Conservation (phyloP, 768 basidiomycete genomes). For the Lactifluus echinatus region DNA sequence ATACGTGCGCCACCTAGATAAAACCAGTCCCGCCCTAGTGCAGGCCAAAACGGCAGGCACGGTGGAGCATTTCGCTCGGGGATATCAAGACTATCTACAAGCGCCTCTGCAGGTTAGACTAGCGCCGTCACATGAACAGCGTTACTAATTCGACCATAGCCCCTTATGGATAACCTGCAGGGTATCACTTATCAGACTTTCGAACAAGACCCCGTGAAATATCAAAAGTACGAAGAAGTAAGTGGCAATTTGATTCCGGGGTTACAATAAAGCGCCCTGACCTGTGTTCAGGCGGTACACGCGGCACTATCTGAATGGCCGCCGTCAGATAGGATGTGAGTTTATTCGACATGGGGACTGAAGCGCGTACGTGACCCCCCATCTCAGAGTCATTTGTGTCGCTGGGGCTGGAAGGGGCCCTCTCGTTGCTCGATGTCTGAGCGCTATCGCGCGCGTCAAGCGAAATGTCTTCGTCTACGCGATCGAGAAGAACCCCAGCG, state of each 20-base stretch:
- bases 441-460: constrained; percentile 60
- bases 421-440: constrained; percentile 75
- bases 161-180: constrained; percentile 94
- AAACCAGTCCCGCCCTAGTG: constrained; percentile 58
- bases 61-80: constrained; percentile 83
- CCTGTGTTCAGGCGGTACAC: constrained; percentile 57
- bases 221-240: constrained; percentile 89
- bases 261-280: background rate
- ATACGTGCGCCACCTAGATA: constrained; percentile 78
- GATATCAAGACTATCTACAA: constrained; percentile 93
- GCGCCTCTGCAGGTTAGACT: constrained; percentile 76
- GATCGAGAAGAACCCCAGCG: constrained; percentile 95
- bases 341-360: constrained; percentile 7
- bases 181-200: constrained; percentile 96
- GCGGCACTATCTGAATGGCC: constrained; percentile 70
- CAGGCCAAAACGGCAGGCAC: constrained; percentile 60
- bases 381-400: constrained; percentile 68
- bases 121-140: constrained; percentile 7
- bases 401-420: constrained; percentile 96
- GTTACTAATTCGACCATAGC: constrained; percentile 36
- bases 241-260: constrained; percentile 6
- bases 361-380: background rate
- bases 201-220: constrained; percentile 96
- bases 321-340: constrained; percentile 53
- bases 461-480: constrained; percentile 68